phyloP scores from a whole-genome alignment of 345 rosid genomes.

The Laguncularia racemosa region DNA sequence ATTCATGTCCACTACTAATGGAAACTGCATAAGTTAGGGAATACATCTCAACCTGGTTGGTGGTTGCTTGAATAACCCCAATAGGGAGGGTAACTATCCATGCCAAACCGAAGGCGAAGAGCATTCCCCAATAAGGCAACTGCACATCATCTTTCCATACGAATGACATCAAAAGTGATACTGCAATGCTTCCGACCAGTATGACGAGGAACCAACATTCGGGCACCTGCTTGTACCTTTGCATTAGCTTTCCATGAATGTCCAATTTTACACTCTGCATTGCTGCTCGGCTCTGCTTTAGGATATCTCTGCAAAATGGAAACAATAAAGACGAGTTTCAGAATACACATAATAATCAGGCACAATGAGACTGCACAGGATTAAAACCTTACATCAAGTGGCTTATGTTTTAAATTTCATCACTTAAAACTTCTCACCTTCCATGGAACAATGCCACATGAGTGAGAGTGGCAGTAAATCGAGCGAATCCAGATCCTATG shows the following conservation, averaged over 20 bases:
- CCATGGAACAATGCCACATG: conserved; percentile 98
- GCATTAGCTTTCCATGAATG: conserved; percentile 73
- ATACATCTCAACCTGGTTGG: conserved; percentile 60
- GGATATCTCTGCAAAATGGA: conserved; percentile 59
- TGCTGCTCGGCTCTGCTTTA: conserved; percentile 74
- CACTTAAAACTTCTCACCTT: conserved; percentile 31
- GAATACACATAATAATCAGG: neutral
- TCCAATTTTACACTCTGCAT: conserved; percentile 68
- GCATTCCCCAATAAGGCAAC: conserved; percentile 94
- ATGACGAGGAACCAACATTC: conserved; percentile 83
- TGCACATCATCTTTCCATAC: conserved; percentile 77
- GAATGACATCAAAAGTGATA: conserved; percentile 71
- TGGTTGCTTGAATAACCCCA: conserved; percentile 98
- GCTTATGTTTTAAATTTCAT: neutral
- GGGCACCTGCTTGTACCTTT: conserved; percentile 82
- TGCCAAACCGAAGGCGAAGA: conserved; percentile 84
- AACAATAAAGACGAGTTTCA: neutral
- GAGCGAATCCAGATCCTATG: conserved; percentile 96
- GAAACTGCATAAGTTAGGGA: neutral
- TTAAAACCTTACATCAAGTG: neutral
- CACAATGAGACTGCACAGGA: neutral
- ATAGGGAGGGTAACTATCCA: conserved; percentile 93
- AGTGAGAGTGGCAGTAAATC: conserved; percentile 89
- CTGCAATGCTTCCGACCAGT: conserved; percentile 43
- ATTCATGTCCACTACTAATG: neutral